Percentiles rank a stretch among this genome's conserved stretches.
Evolutionary conservation across 2,329 filamentous ascomycete species (phyloP).

Genomic region (Fusarium sp.): DNA sequence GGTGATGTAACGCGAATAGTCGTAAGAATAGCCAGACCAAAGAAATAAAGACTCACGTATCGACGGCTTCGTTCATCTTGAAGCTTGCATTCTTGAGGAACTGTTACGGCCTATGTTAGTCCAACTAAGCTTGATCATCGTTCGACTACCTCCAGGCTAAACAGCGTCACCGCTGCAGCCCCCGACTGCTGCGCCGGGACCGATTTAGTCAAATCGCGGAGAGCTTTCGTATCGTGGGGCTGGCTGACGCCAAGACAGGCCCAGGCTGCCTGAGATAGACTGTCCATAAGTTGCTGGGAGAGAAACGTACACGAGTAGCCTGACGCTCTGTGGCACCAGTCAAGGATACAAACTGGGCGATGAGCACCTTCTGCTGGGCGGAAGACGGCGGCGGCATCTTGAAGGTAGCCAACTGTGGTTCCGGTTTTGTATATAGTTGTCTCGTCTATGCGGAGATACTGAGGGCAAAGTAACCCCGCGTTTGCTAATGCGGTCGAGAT

Average conservation of each 20-base stretch:
- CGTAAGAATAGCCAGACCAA: conserved; percentile 25
- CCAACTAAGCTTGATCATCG: conserved; percentile 20
- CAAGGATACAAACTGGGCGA: conserved; percentile 56
- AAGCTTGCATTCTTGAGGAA: conserved; percentile 62
- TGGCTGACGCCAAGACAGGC: conserved; percentile 5
- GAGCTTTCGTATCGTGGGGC: conserved; percentile 19
- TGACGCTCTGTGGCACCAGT: conserved; percentile 59
- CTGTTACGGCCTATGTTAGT: conserved; percentile 50
- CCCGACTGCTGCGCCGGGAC: conserved; percentile 16
- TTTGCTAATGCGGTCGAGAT: conserved; percentile 1
- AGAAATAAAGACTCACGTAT: conserved; percentile 63
- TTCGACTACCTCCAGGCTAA: conserved; percentile 27
- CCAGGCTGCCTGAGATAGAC: conserved; percentile 7
- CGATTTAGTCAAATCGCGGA: conserved; percentile 15
- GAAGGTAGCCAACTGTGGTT: neutral
- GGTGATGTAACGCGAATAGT: conserved; percentile 2
- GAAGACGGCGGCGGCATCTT: conserved; percentile 53
- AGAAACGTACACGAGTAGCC: conserved; percentile 58
- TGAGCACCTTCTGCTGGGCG: conserved; percentile 55
- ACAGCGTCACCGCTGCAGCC: conserved; percentile 36
- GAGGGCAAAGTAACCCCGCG: neutral
- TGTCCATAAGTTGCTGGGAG: neutral
- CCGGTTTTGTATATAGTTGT: neutral
- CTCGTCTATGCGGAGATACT: conserved; percentile 1
- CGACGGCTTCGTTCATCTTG: conserved; percentile 65